Percentiles rank a stretch among this genome's conserved stretches.
These are phyloP conservation scores for Melanomma pulvis-pyrius DNA, from an alignment of 495 filamentous ascomycete genomes.

Conservation along the genomic window DNA sequence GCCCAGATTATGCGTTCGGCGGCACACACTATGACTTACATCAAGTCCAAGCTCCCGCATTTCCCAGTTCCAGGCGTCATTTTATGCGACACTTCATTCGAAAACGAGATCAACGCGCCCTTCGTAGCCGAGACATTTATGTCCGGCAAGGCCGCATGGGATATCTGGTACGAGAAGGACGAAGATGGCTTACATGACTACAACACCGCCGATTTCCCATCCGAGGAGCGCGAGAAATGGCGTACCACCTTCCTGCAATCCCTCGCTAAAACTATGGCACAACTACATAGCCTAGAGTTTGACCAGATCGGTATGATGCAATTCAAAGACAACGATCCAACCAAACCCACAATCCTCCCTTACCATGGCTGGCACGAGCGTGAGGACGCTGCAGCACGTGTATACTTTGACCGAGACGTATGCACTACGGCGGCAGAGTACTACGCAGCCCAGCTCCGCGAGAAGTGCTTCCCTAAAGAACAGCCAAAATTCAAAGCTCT, in stretches of 20 bases:
- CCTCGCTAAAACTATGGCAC: constrained; percentile 44
- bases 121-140: constrained; percentile 43
- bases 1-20: too few relatives aligned
- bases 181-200: constrained; percentile 20
- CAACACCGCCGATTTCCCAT: neutral
- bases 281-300: constrained; percentile 43
- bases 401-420: constrained; percentile 29
- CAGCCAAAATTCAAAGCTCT: constrained; percentile 16
- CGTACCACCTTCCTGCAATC: constrained; percentile 22
- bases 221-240: neutral
- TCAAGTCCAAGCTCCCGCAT: too few relatives aligned
- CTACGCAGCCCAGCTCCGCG: neutral
- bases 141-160: constrained; percentile 38
- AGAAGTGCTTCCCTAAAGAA: neutral
- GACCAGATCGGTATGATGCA: constrained; percentile 15
- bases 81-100: constrained; percentile 17
- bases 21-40: too few relatives aligned
- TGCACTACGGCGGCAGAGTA: too few relatives aligned
- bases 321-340: constrained; percentile 28
- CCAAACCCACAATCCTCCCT: too few relatives aligned
- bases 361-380: constrained; percentile 28
- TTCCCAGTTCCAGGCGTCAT: constrained; percentile 44
- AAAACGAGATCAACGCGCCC: constrained; percentile 35
- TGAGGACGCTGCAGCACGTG: constrained; percentile 31
- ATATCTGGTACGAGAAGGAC: constrained; percentile 34